phyloP scores from a whole-genome alignment of 2,329 filamentous ascomycete genomes.

The Trichoderma cornu-damae region DNA sequence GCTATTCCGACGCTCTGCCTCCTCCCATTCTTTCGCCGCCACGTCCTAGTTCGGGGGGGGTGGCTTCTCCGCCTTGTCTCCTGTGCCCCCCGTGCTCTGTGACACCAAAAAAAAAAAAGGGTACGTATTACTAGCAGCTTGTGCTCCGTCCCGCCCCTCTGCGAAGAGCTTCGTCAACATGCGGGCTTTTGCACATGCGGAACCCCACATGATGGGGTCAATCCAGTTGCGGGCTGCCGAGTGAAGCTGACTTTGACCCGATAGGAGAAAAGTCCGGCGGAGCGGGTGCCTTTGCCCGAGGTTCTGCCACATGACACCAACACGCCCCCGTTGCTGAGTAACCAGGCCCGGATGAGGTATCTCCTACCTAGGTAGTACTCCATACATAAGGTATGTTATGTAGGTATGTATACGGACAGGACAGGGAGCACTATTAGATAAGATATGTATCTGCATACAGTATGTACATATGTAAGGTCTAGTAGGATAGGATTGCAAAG shows the following conservation, averaged over 20 bases:
- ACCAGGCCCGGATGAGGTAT: not conserved
- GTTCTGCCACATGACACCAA: not conserved
- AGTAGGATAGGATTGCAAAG: too few species aligned
- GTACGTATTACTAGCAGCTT: too few species aligned
- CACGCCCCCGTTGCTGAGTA: not conserved
- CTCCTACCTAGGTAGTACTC: too few species aligned
- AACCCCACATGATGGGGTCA: slow-evolving; percentile 11
- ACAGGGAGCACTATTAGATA: too few species aligned
- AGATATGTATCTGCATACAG: too few species aligned
- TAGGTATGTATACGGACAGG: too few species aligned
- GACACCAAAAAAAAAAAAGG: too few species aligned
- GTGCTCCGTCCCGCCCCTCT: not conserved
- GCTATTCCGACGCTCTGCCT: slow-evolving; percentile 8
- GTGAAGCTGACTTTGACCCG: slow-evolving; percentile 3
- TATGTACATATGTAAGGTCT: too few species aligned
- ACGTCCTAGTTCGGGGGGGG: not conserved
- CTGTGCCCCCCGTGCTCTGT: too few species aligned
- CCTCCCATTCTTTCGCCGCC: not conserved
- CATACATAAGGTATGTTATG: too few species aligned
- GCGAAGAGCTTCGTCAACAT: not conserved
- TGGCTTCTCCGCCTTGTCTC: too few species aligned
- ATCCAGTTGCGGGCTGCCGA: slow-evolving; percentile 6
- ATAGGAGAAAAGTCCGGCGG: slow-evolving; percentile 4
- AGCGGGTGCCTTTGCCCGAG: slow-evolving; percentile 1
- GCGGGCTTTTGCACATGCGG: slow-evolving; percentile 6